phyloP scores from a whole-genome alignment of 1,284 basidiomycete genomes.

The Hymenochaete sp. region DNA sequence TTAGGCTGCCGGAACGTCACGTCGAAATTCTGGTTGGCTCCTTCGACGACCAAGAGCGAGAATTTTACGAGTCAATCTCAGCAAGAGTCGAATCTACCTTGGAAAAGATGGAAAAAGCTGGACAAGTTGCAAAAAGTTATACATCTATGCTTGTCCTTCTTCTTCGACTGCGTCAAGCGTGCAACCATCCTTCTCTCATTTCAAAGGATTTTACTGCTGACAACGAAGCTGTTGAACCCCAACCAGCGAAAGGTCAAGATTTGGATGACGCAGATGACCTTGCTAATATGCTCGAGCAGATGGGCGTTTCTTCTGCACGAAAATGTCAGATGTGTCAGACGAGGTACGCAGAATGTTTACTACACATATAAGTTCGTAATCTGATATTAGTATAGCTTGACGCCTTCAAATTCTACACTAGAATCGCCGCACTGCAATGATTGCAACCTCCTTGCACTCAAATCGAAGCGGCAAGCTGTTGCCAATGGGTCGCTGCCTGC shows the following conservation, averaged over 20 bases:
- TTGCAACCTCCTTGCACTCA: slow-evolving; percentile 45
- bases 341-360: slow-evolving; percentile 26
- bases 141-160: slow-evolving; percentile 81
- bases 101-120: slow-evolving; percentile 56
- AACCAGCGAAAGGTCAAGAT: slow-evolving; percentile 41
- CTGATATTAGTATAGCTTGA: slow-evolving; percentile 29
- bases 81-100: slow-evolving; percentile 65
- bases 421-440: slow-evolving; percentile 46
- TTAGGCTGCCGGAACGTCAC: slow-evolving; percentile 71
- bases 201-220: slow-evolving; percentile 67
- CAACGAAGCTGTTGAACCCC: slow-evolving; percentile 63
- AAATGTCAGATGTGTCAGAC: slow-evolving; percentile 77
- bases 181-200: slow-evolving; percentile 80
- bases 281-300: slow-evolving; percentile 61
- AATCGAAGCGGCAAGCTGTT: slow-evolving; percentile 29
- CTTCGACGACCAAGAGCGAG: slow-evolving; percentile 66
- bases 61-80: slow-evolving; percentile 79
- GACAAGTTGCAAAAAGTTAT: slow-evolving; percentile 57
- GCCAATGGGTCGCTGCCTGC: slow-evolving; percentile 36
- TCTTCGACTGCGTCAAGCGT: slow-evolving; percentile 85
- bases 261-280: slow-evolving; percentile 64
- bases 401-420: slow-evolving; percentile 28
- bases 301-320: slow-evolving; percentile 50
- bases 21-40: slow-evolving; percentile 68
- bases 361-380: not conserved